Base-by-base conservation (phyloP, 352 stramenopile genomes). In the Thalassiosira sp. region DNA sequence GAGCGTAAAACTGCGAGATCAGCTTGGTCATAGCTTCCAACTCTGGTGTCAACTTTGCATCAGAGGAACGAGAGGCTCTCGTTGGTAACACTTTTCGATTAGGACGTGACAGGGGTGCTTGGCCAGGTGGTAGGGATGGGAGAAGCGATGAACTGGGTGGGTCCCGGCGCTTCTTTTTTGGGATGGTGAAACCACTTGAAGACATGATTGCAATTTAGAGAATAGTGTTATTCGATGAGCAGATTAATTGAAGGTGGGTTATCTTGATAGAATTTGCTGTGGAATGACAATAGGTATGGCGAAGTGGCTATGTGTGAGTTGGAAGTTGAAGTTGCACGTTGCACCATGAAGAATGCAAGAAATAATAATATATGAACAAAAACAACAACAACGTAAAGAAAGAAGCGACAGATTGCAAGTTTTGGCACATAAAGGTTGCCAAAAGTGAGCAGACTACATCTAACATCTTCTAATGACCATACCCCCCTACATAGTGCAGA, bases 131-230 rank as follows among this genome's bases (percentile, higher is more conserved):
- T 40, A 15, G 56, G 57, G 58, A 43, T 22, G 58, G 16, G 22
- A 68, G 16, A 10, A 45, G 24, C 22, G 56, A 52, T 24, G 56
- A 62, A 46, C 8, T 45, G 6, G 46, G 3, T 28, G 25, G 7
- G 52, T 72, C 60, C 42, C 49, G 57, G 45, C 62, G 48, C 40
- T 71, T 80, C 31, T 75, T 76, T 35, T 80, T 82, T 37, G 78
- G 78, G 16, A 86, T 86, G 31, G 72, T 82, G 58, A 82, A 82
- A 40, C 49, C 45, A 25, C 25, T 31, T 5, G 45, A 70, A 33
- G 69, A 84, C 69, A 77, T 84, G 20, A 28, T 76, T 62, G 31
- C 16, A 42, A 27, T 53, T 45, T 16, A 16, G 2, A 6, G 25
- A 56, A n/a, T 42, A 43, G 24, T 13, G 28, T 24, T 51, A 15